A percentile compares a stretch with the other conserved stretches of the same genome.
phyloP scores from a whole-genome alignment of 2,329 filamentous ascomycete genomes.

The Mariannaea elegans region DNA sequence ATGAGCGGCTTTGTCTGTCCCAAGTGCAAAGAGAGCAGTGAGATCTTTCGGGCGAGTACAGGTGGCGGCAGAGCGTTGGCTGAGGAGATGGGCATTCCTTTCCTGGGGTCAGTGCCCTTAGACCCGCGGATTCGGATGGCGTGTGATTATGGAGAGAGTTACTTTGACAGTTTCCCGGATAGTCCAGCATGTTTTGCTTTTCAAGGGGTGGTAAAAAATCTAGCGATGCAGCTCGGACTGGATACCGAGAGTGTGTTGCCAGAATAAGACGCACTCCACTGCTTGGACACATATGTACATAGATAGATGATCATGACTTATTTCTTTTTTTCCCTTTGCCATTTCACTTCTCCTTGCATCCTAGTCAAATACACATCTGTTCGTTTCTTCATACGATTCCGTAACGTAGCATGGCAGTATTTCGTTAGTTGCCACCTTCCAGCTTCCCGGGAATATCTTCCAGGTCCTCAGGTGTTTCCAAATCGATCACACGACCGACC shows the following conservation, averaged over 20 bases:
- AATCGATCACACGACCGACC: conserved; percentile 87
- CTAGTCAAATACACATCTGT: background rate
- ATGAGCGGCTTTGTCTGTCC: conserved; percentile 98
- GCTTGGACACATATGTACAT: conserved; percentile 20
- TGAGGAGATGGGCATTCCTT: conserved; percentile 86
- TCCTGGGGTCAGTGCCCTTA: conserved; percentile 87
- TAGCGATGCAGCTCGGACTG: conserved; percentile 73
- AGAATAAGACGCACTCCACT: conserved; percentile 34
- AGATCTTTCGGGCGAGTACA: conserved; percentile 92
- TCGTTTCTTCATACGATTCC: conserved; percentile 8
- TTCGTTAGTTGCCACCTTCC: conserved; percentile 8
- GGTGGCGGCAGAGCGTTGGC: conserved; percentile 85
- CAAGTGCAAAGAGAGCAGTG: conserved; percentile 80
- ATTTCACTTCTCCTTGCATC: background rate
- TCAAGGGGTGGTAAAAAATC: conserved; percentile 77
- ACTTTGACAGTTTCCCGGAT: conserved; percentile 92
- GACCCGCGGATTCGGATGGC: conserved; percentile 96
- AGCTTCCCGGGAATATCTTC: conserved; percentile 79
- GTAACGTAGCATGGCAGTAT: background rate
- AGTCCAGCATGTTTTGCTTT: conserved; percentile 89
- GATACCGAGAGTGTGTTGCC: conserved; percentile 63
- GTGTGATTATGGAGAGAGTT: conserved; percentile 97
- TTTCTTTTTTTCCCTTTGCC: background rate
- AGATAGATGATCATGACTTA: conserved; percentile 29
- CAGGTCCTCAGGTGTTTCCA: conserved; percentile 82